These are phyloP conservation scores for Leptodontidium sp. DNA, from an alignment of 2,329 filamentous ascomycete species.

Conservation along the genomic window DNA sequence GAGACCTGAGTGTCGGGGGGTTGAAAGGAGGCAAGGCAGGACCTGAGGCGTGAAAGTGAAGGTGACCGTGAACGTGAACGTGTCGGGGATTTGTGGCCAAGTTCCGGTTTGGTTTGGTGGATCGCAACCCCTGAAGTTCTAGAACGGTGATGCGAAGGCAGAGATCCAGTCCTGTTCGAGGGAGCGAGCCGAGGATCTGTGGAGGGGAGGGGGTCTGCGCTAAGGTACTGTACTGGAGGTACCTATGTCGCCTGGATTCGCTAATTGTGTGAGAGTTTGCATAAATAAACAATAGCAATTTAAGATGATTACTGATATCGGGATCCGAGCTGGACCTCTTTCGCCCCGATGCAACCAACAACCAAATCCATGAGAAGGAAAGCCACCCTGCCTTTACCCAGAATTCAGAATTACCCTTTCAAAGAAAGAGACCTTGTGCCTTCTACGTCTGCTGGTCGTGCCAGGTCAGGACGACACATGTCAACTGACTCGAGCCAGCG, in stretches of 20 bases:
- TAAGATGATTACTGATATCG: neutral
- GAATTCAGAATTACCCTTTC: no score
- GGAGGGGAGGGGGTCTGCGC: neutral
- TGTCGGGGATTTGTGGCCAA: neutral
- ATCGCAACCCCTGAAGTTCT: slow-evolving; percentile 1
- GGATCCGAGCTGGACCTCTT: neutral
- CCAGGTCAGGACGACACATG: no score
- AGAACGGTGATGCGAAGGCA: neutral
- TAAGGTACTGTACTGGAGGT: neutral
- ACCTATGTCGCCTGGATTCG: neutral
- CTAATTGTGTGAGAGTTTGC: neutral
- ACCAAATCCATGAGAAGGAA: no score
- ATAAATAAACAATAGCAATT: neutral
- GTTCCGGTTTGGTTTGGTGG: neutral
- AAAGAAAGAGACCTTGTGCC: no score
- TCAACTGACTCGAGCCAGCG: no score
- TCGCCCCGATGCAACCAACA: neutral
- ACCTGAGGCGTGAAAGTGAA: no score
- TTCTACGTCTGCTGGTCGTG: no score
- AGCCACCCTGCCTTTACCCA: no score
- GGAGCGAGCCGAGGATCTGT: no score
- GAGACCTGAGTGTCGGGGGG: neutral
- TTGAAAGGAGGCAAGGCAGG: neutral
- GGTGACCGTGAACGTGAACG: neutral
- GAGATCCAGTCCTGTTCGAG: no score